Evolutionary conservation across 306 rosid species (phyloP).

Genomic region (Prinsepia uniflora): DNA sequence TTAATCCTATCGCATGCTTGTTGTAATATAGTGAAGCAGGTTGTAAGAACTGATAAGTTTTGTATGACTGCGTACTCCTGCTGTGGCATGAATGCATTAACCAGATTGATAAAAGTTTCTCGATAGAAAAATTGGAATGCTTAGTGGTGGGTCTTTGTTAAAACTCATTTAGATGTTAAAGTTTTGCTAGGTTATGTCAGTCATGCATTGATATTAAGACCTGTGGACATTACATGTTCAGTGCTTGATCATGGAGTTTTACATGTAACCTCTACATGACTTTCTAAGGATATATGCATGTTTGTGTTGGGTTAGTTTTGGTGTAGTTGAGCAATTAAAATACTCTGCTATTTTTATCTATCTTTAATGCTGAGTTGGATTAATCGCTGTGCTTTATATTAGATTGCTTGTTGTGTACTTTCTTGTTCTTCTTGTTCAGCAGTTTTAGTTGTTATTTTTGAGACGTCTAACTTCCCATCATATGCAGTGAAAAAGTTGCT

Average conservation of each 20-base stretch:
- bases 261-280: not conserved
- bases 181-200: slow-evolving; percentile 1
- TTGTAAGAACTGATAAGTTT: not conserved
- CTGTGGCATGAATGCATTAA: not conserved
- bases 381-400: not conserved
- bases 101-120: not conserved
- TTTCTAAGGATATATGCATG: not conserved
- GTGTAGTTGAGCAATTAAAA: not conserved
- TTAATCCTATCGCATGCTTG: not conserved
- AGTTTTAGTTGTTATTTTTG: not conserved
- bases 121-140: not conserved
- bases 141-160: not conserved
- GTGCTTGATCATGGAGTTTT: not conserved
- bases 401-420: not conserved
- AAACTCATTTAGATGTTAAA: slow-evolving; percentile 1
- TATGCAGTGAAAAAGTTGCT: slow-evolving; percentile 80
- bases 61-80: not conserved
- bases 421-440: not conserved
- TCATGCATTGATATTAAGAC: not conserved
- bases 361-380: not conserved
- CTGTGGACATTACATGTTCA: not conserved
- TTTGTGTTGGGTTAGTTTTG: slow-evolving; percentile 1
- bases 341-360: not conserved
- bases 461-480: not conserved
- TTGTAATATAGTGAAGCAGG: not conserved